These are phyloP conservation scores for Ustilago cynodontis DNA, from an alignment of 1,284 basidiomycete species.

Conservation along the genomic window DNA sequence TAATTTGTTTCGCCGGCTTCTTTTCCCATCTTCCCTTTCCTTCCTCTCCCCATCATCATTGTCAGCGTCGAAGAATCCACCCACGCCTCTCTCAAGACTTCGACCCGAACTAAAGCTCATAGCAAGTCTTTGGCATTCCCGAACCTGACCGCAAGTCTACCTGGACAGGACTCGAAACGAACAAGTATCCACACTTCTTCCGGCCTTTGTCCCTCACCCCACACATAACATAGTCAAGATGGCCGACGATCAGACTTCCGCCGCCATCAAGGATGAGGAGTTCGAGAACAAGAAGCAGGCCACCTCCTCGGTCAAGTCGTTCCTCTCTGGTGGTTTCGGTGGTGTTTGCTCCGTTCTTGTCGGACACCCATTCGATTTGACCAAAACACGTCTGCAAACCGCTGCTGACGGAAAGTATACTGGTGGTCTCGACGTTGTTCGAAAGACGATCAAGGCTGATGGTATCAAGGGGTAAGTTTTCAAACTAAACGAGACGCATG, in stretches of 20 bases:
- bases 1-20: neutral
- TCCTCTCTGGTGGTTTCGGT: constrained; percentile 82
- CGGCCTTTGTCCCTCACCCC: constrained; percentile 3
- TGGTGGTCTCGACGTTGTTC: constrained; percentile 92
- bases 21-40: neutral
- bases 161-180: neutral
- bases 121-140: neutral
- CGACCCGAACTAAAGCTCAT: neutral
- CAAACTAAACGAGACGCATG: neutral
- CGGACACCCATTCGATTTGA: constrained; percentile 97
- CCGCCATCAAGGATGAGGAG: constrained; percentile 53
- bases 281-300: constrained; percentile 61
- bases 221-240: constrained; percentile 33
- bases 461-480: constrained; percentile 80
- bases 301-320: constrained; percentile 67
- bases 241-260: constrained; percentile 60
- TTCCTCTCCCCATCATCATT: constrained; percentile 3
- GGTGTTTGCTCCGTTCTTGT: constrained; percentile 88
- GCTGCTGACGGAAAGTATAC: constrained; percentile 89
- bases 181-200: neutral
- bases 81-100: neutral
- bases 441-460: constrained; percentile 88
- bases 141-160: neutral
- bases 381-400: constrained; percentile 92
- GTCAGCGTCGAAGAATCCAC: constrained; percentile 4